These are phyloP conservation scores for Cicer arietinum DNA, from an alignment of 306 rosid species.

Conservation along the genomic window DNA sequence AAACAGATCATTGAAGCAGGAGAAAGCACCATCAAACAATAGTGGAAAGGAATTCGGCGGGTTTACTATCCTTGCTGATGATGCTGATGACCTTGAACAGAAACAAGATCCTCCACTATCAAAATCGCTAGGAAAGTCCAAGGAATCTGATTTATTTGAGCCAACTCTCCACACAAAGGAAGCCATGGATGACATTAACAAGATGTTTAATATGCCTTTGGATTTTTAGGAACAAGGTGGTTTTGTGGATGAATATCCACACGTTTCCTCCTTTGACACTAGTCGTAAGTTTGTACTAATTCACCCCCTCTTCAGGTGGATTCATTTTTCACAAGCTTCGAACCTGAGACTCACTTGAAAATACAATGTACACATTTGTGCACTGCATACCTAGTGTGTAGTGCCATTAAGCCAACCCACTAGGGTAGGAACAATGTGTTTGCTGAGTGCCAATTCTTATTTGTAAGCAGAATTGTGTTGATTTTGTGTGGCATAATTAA, in stretches of 20 bases:
- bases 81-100: conserved; percentile 68
- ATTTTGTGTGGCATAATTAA: conserved; percentile 41
- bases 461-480: conserved; percentile 43
- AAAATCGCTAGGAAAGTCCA: conserved; percentile 51
- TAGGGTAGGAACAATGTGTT: conserved; percentile 10
- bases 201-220: conserved; percentile 88
- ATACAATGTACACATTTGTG: conserved; percentile 2
- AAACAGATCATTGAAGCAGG: conserved; percentile 64
- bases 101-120: conserved; percentile 50
- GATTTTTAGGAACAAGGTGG: conserved; percentile 53
- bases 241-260: neutral
- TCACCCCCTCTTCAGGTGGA: neutral
- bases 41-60: conserved; percentile 56
- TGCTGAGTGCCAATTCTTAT: conserved; percentile 30
- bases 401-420: neutral
- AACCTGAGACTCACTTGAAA: neutral
- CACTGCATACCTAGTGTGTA: conserved; percentile 10
- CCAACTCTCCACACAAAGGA: conserved; percentile 80
- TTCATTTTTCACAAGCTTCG: neutral
- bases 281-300: neutral
- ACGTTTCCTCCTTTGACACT: neutral
- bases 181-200: conserved; percentile 89
- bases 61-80: conserved; percentile 87
- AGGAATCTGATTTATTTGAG: conserved; percentile 71
- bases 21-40: conserved; percentile 55